Conservation (phyloP, 2,329 filamentous ascomycete species). For the Mycogone perniciosa region DNA sequence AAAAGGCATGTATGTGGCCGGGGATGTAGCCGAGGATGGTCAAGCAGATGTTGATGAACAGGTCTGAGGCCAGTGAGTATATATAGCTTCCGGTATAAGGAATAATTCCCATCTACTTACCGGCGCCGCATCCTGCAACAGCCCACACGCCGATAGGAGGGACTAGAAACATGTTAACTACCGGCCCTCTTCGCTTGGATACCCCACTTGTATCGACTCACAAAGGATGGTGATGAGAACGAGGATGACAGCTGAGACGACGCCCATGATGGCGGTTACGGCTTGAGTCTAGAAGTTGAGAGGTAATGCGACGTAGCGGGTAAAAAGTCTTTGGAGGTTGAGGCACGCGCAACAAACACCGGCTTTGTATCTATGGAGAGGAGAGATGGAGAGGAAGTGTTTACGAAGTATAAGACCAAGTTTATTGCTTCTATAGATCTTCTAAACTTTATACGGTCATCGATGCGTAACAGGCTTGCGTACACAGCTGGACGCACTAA, state of each 20-base stretch:
- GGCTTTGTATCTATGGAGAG: no score
- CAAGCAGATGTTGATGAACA: constrained; percentile 61
- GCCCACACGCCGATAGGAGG: constrained; percentile 59
- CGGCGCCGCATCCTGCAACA: constrained; percentile 57
- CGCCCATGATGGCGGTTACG: constrained; percentile 39
- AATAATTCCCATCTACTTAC: constrained; percentile 24
- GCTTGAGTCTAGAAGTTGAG: background rate
- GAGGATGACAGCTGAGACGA: constrained; percentile 41
- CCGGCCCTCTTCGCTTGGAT: background rate
- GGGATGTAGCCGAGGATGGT: constrained; percentile 67
- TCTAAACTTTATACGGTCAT: background rate
- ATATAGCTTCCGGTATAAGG: background rate
- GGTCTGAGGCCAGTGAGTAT: constrained; percentile 35
- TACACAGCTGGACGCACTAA: background rate
- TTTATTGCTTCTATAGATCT: background rate
- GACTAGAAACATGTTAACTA: constrained; percentile 40
- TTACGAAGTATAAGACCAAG: no score
- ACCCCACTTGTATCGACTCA: constrained; percentile 25
- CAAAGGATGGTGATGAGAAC: constrained; percentile 48
- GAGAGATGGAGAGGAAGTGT: no score
- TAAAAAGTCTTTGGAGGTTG: background rate
- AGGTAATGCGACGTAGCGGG: background rate
- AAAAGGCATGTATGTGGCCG: constrained; percentile 75
- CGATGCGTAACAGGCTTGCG: constrained; percentile 9
- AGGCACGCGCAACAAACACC: no score